Evolutionary conservation across 495 filamentous ascomycete genomes (phyloP), one percentile per base, ranked within the genome.

Genomic region (Penicillium nucicola): DNA sequence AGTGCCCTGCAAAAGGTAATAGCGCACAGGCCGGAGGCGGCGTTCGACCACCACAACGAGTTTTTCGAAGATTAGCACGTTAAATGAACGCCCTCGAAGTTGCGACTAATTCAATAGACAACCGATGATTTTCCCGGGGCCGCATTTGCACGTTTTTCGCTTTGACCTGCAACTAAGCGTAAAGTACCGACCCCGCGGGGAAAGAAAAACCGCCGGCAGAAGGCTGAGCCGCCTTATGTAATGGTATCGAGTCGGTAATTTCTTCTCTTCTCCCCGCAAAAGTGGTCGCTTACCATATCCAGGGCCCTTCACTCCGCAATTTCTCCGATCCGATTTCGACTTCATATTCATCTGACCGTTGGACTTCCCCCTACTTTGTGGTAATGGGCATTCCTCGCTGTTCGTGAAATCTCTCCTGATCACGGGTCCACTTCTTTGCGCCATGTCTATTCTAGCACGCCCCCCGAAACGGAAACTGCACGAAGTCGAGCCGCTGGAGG

Each of bases 391-490:
- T 28, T 54, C 55, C 43, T 23, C 25, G 23, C 39, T 49, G 32
- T 5, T 18, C 35, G n/a, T 45, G 35, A 55, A 34, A 28, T 20
- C 38, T n/a, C 40, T 36, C 38, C 41, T 32, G 15, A 43, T 17
- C 39, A 34, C 22, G 20, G 45, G 14, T 20, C 31, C 2, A n/a
- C 7, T 14, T 11, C 32, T 2, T 25, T 47, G 37, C 58, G 55
- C 43, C 36, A 74, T 74, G 71, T 72, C 71, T 32, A 59, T 70
- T 34, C 55, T 72, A 31, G 67, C 65, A 37, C 63, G 65, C 30
- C 70, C 70, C 18, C 56, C 54, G 12, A 74, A 74, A 50, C 67
- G 71, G 57, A 69, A 70, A 50, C 43, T 71, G 13, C 46, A 60
- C 35, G 63, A 71, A 34, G 43, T 59, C 28, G 68, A 68, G 9